Evolutionary conservation across 805 yeast species (phyloP).

Genomic region (Metschnikowia gelsemii): DNA sequence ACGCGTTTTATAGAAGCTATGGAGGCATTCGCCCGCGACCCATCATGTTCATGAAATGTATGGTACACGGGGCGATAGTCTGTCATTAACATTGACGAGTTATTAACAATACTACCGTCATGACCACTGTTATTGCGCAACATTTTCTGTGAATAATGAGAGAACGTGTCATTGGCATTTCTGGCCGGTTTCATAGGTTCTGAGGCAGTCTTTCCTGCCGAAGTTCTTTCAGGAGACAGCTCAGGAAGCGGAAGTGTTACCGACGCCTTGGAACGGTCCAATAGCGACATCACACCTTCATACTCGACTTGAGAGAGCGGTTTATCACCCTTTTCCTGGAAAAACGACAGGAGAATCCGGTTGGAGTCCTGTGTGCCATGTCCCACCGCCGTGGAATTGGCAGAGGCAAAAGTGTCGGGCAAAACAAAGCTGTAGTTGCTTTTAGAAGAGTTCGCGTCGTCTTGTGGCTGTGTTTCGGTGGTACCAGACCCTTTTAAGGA

Average conservation of each 20-base stretch:
- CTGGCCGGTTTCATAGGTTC: conserved; percentile 4
- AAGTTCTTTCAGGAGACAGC: conserved; percentile 1
- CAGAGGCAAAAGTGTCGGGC: conserved; percentile 13
- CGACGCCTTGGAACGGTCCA: conserved; percentile 24
- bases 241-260: conserved; percentile 18
- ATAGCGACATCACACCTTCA: conserved; percentile 75
- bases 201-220: neutral
- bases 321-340: conserved; percentile 68
- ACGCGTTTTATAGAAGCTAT: conserved; percentile 39
- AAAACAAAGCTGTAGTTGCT: conserved; percentile 13
- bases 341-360: conserved; percentile 64
- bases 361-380: conserved; percentile 35
- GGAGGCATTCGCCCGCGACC: conserved; percentile 29
- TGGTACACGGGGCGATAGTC: conserved; percentile 42
- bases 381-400: conserved; percentile 13
- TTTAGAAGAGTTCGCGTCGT: neutral
- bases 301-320: conserved; percentile 73
- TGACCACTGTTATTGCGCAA: conserved; percentile 27
- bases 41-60: conserved; percentile 29
- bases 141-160: conserved; percentile 30
- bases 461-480: neutral
- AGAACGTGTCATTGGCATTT: conserved; percentile 15
- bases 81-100: conserved; percentile 29
- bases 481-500: conserved; percentile 2
- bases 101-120: conserved; percentile 15